Evolutionary conservation across 371 early-diverging fungal genomes (phyloP), one percentile per base, ranked within the genome.

Genomic region (Apophysomyces variabilis): DNA sequence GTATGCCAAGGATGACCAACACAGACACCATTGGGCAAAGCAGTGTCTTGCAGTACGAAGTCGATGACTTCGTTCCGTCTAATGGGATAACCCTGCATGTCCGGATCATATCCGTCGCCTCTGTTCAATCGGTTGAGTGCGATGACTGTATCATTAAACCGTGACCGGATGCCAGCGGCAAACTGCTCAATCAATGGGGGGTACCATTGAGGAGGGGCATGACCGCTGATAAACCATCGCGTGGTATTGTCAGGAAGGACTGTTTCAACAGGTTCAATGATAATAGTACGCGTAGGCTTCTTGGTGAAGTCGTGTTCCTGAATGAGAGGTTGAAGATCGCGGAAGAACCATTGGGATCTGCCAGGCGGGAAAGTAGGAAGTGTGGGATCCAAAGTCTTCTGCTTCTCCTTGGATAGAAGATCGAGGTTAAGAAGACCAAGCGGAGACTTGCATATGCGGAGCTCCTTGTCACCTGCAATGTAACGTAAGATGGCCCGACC

Each of bases 221-320:
- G 54, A 7, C 62, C 73, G 38, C 78, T 81, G 12, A 81, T 62
- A 13, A 64, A 69, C 69, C 72, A 81, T 16, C 71, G 62, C 8
- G 68, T 60, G 0, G 65, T 68, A 4, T 70, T 70, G 18, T 77
- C 69, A 11, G 64, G 60, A 6, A 70, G 38, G 11, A n/a, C 13
- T 6, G 13, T 12, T 44, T 71, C 72, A 4, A 26, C 21, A 9
- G 69, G 66, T 21, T 14, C 61, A 16, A 73, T 21, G 9, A 69
- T 41, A 56, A 69, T 58, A 1, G 67, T 69, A 11, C 69, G 73
- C 35, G 67, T 62, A 4, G 66, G 65, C 2, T 67, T 26, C 8
- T 41, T 13, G 13, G 9, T 13, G 57, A 66, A 69, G 37, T 66
- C 73, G 16, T 58, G 57, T 8, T 54, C 16, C 11, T 16, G 7